Conservation (phyloP, 148 eudicot genomes). For the Fagopyrum tataricum region DNA sequence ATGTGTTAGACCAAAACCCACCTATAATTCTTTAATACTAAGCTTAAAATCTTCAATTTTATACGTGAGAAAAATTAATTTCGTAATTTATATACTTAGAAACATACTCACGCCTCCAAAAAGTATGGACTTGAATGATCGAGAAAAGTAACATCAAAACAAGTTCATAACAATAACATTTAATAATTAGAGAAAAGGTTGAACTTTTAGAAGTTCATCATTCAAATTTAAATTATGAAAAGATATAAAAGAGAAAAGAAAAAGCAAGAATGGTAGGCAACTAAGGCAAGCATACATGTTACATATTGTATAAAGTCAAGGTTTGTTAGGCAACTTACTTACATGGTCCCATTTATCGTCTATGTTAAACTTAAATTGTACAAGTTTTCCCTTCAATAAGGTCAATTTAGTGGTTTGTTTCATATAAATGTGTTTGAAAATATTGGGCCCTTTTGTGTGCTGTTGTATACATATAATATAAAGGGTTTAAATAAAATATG, state of each 20-base stretch:
- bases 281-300: background rate
- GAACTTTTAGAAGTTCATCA: background rate
- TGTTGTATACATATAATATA: background rate
- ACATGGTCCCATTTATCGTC: background rate
- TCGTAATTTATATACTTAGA: background rate
- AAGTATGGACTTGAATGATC: constrained; percentile 9
- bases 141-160: background rate
- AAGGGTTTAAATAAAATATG: background rate
- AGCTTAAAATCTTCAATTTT: no score
- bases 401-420: background rate
- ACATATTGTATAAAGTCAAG: constrained; percentile 1
- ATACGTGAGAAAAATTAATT: no score
- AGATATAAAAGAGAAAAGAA: background rate
- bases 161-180: background rate
- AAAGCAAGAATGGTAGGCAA: background rate
- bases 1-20: no score
- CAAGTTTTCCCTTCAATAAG: background rate
- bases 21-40: no score
- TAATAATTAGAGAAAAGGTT: background rate
- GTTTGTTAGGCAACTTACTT: constrained; percentile 7
- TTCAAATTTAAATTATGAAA: background rate
- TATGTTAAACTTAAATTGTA: background rate
- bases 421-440: background rate
- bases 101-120: constrained; percentile 1
- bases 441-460: background rate